phyloP scores from a whole-genome alignment of 1,139 yeast species.

The Geotrichum europaeum region DNA sequence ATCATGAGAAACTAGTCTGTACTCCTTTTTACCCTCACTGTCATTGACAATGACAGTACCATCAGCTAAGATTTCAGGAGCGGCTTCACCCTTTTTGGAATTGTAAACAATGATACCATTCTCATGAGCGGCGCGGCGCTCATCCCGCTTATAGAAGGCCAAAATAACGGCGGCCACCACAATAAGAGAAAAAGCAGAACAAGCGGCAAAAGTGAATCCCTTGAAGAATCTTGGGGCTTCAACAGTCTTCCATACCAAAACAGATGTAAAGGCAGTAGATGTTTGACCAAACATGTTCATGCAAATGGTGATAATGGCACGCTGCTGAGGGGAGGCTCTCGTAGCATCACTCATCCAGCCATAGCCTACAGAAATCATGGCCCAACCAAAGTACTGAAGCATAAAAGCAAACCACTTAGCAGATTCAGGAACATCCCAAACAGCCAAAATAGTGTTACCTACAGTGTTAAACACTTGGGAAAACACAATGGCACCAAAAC shows the following conservation, averaged over 20 bases:
- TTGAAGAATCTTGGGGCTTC: slow-evolving; percentile 47
- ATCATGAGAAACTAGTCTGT: background rate
- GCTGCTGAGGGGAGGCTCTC: slow-evolving; percentile 31
- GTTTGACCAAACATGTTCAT: slow-evolving; percentile 40
- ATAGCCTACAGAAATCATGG: slow-evolving; percentile 38
- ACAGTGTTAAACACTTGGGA: slow-evolving; percentile 47
- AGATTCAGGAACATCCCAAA: slow-evolving; percentile 43
- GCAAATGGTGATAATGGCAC: slow-evolving; percentile 39
- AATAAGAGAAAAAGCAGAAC: slow-evolving; percentile 46
- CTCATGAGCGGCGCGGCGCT: slow-evolving; percentile 44
- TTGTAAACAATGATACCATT: slow-evolving; percentile 39
- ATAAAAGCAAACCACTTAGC: slow-evolving; percentile 47
- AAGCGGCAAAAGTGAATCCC: slow-evolving; percentile 51
- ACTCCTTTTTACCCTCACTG: background rate
- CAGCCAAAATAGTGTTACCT: slow-evolving; percentile 42
- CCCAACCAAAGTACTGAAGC: slow-evolving; percentile 42
- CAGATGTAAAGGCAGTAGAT: slow-evolving; percentile 22
- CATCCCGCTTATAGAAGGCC: slow-evolving; percentile 54
- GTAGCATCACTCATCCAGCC: slow-evolving; percentile 22
- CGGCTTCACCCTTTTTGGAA: slow-evolving; percentile 13
- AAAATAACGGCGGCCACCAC: slow-evolving; percentile 45
- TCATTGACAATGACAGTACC: background rate
- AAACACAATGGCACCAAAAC: slow-evolving; percentile 53
- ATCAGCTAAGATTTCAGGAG: slow-evolving; percentile 5
- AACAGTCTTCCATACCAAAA: slow-evolving; percentile 42